These are phyloP conservation scores for Fusarium domesticum DNA, from an alignment of 2,329 filamentous ascomycete species.

Conservation along the genomic window DNA sequence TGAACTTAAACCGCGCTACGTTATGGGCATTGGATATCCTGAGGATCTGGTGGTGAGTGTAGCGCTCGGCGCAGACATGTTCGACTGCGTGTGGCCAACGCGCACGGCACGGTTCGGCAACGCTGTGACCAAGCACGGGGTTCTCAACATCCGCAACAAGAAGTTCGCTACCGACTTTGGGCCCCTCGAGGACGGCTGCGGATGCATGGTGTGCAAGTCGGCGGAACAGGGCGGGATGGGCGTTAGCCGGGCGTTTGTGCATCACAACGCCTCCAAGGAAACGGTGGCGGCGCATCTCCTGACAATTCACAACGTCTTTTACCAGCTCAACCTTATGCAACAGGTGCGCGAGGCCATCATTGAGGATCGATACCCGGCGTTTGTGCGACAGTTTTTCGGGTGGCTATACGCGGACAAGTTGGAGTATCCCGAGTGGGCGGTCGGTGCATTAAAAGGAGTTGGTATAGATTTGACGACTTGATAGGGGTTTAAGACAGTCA, in stretches of 20 bases:
- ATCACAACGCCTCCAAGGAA: slow-evolving; percentile 91
- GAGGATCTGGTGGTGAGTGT: slow-evolving; percentile 93
- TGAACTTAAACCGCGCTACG: slow-evolving; percentile 91
- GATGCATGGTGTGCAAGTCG: slow-evolving; percentile 72
- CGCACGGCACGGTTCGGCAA: slow-evolving; percentile 95
- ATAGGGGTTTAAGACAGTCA: slow-evolving; percentile 13
- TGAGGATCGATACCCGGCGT: slow-evolving; percentile 75
- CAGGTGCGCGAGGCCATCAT: slow-evolving; percentile 73
- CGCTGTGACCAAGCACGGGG: slow-evolving; percentile 75
- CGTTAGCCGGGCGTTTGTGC: slow-evolving; percentile 82
- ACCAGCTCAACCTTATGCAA: slow-evolving; percentile 81
- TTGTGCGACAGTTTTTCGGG: slow-evolving; percentile 74
- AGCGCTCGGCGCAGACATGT: slow-evolving; percentile 96
- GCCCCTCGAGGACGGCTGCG: slow-evolving; percentile 79
- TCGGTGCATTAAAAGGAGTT: slow-evolving; percentile 74
- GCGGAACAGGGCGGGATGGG: slow-evolving; percentile 68
- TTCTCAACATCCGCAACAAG: slow-evolving; percentile 80
- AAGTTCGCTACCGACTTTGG: slow-evolving; percentile 75
- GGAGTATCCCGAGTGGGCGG: slow-evolving; percentile 80
- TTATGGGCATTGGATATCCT: slow-evolving; percentile 98
- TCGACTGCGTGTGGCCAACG: slow-evolving; percentile 98
- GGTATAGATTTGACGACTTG: slow-evolving; percentile 59
- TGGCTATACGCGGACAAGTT: slow-evolving; percentile 61
- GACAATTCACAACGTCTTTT: slow-evolving; percentile 95
- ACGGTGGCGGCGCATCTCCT: slow-evolving; percentile 82